phyloP scores from a whole-genome alignment of 768 basidiomycete genomes.

The Sistotremastrum niveocremeum region DNA sequence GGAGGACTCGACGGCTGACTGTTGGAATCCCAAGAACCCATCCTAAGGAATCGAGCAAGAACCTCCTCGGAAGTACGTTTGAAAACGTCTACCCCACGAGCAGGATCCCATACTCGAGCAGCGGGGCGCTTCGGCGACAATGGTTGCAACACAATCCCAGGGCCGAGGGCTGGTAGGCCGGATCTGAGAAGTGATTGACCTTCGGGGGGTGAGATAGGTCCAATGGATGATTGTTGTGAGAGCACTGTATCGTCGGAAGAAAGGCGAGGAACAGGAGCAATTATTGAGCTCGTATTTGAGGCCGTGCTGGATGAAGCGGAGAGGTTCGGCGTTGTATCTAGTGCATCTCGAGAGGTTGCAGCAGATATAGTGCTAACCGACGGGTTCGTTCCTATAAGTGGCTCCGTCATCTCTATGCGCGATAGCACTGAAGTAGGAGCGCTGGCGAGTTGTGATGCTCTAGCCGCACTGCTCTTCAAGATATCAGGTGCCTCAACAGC shows the following conservation, averaged over 20 bases:
- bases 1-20: no score
- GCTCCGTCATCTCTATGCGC: no score
- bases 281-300: neutral
- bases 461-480: no score
- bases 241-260: slow-evolving; percentile 16
- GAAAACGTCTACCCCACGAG: slow-evolving; percentile 72
- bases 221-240: slow-evolving; percentile 44
- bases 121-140: slow-evolving; percentile 25
- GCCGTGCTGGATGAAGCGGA: no score
- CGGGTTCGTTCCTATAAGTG: no score
- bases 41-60: slow-evolving; percentile 66
- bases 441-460: no score
- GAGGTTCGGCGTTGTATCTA: no score
- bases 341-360: no score
- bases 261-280: slow-evolving; percentile 6
- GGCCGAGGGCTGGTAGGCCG: no score
- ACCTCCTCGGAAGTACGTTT: slow-evolving; percentile 84
- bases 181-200: slow-evolving; percentile 16
- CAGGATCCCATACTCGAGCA: slow-evolving; percentile 74
- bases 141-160: slow-evolving; percentile 13
- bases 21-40: slow-evolving; percentile 68
- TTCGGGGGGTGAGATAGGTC: slow-evolving; percentile 38
- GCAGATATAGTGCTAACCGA: no score
- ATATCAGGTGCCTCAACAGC: no score
- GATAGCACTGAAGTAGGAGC: no score